Conservation (phyloP, 1,284 basidiomycete species). For the Austropuccinia psidii region DNA sequence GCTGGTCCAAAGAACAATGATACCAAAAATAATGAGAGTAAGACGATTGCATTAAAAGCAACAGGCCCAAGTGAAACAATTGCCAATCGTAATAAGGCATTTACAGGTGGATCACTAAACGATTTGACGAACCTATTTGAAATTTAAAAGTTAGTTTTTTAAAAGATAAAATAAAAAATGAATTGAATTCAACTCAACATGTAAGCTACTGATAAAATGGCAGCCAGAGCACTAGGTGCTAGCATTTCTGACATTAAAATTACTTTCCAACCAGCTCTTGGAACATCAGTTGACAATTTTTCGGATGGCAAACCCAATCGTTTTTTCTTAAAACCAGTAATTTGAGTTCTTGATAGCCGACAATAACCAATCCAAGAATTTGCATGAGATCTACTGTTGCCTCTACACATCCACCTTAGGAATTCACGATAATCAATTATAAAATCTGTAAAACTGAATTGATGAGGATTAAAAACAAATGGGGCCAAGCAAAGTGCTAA, state of each 20-base stretch:
- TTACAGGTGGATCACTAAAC: constrained; percentile 51
- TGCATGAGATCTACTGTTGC: constrained; percentile 71
- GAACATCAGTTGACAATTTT: constrained; percentile 80
- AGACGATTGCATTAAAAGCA: constrained; percentile 84
- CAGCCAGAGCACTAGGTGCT: constrained; percentile 71
- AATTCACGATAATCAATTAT: constrained; percentile 95
- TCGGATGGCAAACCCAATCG: constrained; percentile 86
- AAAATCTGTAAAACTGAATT: constrained; percentile 89
- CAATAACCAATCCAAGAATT: constrained; percentile 99
- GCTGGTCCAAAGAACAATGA: constrained; percentile 50
- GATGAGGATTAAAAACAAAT: constrained; percentile 94
- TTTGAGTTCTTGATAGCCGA: constrained; percentile 83
- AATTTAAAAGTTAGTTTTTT: not conserved
- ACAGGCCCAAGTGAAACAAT: constrained; percentile 89
- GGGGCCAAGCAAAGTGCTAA: constrained; percentile 79
- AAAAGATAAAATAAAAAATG: not conserved
- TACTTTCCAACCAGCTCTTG: constrained; percentile 79
- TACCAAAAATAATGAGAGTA: constrained; percentile 76
- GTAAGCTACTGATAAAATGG: constrained; percentile 78
- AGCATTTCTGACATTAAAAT: constrained; percentile 80
- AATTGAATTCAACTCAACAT: constrained; percentile 55
- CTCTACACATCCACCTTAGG: constrained; percentile 92
- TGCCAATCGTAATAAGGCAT: constrained; percentile 82
- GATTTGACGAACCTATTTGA: constrained; percentile 40
- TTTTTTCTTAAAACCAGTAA: constrained; percentile 97